These are phyloP conservation scores for Clitopilus passeckerianus DNA, from an alignment of 768 basidiomycete genomes.

Conservation along the genomic window DNA sequence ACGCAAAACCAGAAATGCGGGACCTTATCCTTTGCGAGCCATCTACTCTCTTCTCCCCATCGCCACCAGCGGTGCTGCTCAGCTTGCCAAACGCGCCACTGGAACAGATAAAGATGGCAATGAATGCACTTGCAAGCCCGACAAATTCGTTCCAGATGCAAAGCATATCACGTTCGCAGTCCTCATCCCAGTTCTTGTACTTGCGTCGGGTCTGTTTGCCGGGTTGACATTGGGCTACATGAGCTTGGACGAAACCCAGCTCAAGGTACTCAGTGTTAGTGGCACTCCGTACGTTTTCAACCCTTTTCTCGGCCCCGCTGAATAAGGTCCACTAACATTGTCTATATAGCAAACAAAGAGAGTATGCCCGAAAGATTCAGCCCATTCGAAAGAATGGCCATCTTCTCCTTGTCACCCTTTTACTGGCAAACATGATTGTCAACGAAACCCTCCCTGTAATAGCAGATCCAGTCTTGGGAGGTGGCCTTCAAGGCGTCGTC, in stretches of 20 bases:
- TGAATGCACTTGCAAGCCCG: constrained; percentile 16
- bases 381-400: constrained; percentile 85
- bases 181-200: constrained; percentile 81
- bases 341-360: constrained; percentile 62
- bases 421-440: constrained; percentile 88
- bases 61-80: constrained; percentile 38
- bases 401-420: constrained; percentile 74
- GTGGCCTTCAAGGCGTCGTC: constrained; percentile 72
- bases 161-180: constrained; percentile 34
- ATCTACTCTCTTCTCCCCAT: constrained; percentile 39
- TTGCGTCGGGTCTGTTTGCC: constrained; percentile 84
- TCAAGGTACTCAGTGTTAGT: constrained; percentile 80
- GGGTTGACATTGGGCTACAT: constrained; percentile 90
- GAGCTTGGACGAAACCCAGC: constrained; percentile 89
- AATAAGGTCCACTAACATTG: constrained; percentile 1
- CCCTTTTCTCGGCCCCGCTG: background rate
- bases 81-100: constrained; percentile 16
- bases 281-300: constrained; percentile 74
- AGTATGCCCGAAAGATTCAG: constrained; percentile 79
- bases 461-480: constrained; percentile 73
- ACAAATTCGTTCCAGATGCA: constrained; percentile 24
- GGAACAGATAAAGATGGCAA: constrained; percentile 6
- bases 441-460: constrained; percentile 88
- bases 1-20: constrained; percentile 23
- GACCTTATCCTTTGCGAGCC: constrained; percentile 35